Percentiles rank a stretch among this genome's conserved stretches.
phyloP scores from a whole-genome alignment of 495 filamentous ascomycete genomes.

The Lasiosphaeria ovina region DNA sequence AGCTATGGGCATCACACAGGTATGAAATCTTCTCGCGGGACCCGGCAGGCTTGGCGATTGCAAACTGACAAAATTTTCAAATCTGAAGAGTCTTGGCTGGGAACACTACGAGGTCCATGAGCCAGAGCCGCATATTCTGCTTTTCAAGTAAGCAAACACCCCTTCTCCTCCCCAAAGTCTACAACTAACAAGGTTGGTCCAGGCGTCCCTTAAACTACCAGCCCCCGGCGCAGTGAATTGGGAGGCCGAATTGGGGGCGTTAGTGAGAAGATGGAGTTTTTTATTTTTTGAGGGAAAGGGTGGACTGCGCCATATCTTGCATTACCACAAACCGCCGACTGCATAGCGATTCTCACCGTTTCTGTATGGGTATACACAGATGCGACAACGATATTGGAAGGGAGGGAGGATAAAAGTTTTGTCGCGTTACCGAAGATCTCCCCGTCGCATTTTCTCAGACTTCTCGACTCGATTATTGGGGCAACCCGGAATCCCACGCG shows the following conservation, averaged over 20 bases:
- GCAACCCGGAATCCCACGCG: too few species aligned
- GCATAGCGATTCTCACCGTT: constrained; percentile 43
- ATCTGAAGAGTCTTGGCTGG: constrained; percentile 84
- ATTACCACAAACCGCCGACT: constrained; percentile 34
- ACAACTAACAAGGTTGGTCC: background rate
- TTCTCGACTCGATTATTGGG: constrained; percentile 9
- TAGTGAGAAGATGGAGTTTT: constrained; percentile 3
- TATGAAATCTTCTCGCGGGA: constrained; percentile 35
- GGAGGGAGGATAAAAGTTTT: background rate
- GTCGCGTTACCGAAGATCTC: background rate
- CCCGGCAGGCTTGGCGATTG: background rate
- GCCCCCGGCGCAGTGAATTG: constrained; percentile 53
- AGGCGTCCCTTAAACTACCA: constrained; percentile 88
- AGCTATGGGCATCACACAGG: constrained; percentile 93
- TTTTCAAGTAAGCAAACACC: constrained; percentile 79
- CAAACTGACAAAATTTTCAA: constrained; percentile 1
- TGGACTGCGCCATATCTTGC: constrained; percentile 26
- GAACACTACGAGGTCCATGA: constrained; percentile 99
- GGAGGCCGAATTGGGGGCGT: background rate
- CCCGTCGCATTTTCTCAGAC: constrained; percentile 9
- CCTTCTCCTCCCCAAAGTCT: background rate
- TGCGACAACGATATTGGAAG: constrained; percentile 30
- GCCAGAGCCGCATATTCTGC: constrained; percentile 93
- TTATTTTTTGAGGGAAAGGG: background rate
- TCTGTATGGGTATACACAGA: constrained; percentile 29